Conservation (phyloP, 2,329 filamentous ascomycete species). For the Aspergillus cejpii region DNA sequence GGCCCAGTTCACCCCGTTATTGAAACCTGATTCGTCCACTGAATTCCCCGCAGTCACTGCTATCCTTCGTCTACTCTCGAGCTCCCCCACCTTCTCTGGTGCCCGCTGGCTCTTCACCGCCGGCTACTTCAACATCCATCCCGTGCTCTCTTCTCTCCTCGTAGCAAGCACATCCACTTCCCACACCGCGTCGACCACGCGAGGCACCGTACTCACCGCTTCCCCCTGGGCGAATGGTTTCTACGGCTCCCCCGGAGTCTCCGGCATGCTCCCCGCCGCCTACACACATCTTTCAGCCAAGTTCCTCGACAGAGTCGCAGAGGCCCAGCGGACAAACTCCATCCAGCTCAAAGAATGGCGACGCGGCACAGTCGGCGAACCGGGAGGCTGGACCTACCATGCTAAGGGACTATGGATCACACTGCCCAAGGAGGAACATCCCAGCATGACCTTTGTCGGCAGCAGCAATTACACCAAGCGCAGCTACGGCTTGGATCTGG, state of each 20-base stretch:
- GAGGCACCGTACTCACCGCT: slow-evolving; percentile 82
- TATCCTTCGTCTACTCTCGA: slow-evolving; percentile 62
- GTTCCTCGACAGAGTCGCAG: slow-evolving; percentile 62
- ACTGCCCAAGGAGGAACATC: slow-evolving; percentile 51
- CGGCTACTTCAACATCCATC: slow-evolving; percentile 96
- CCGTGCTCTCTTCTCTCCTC: slow-evolving; percentile 70
- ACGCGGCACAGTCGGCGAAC: slow-evolving; percentile 68
- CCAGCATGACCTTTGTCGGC: slow-evolving; percentile 75
- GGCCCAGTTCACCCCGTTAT: slow-evolving; percentile 77
- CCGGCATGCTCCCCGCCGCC: slow-evolving; percentile 80
- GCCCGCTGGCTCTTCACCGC: slow-evolving; percentile 94
- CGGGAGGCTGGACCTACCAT: slow-evolving; percentile 92
- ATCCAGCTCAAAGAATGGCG: slow-evolving; percentile 84
- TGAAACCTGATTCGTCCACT: slow-evolving; percentile 73
- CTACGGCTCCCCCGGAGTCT: slow-evolving; percentile 79
- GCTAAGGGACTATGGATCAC: slow-evolving; percentile 94
- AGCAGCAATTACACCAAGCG: slow-evolving; percentile 94
- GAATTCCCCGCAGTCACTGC: slow-evolving; percentile 76
- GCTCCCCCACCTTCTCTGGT: slow-evolving; percentile 53
- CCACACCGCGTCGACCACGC: slow-evolving; percentile 31
- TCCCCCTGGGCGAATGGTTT: slow-evolving; percentile 94
- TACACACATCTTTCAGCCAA: slow-evolving; percentile 82
- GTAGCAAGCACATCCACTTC: slow-evolving; percentile 57
- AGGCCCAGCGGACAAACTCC: slow-evolving; percentile 48
- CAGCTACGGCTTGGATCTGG: slow-evolving; percentile 85